Conservation (phyloP, 2,329 filamentous ascomycete species). For the Paramyrothecium sp. region DNA sequence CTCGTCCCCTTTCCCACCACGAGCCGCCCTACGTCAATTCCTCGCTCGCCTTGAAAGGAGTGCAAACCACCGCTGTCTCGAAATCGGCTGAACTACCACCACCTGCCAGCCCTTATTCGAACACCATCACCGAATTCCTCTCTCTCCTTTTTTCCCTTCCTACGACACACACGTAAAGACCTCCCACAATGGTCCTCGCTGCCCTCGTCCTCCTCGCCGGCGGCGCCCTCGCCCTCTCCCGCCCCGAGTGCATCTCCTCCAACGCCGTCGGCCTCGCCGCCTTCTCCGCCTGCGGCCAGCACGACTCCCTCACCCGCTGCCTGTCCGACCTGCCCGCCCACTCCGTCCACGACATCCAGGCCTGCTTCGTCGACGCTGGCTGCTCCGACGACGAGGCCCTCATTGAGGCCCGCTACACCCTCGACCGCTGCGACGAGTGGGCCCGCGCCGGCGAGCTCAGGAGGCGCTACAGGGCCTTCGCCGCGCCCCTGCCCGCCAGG, state of each 20-base stretch:
- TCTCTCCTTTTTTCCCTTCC: background rate
- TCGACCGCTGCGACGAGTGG: slow-evolving; percentile 29
- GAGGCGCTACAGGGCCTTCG: slow-evolving; percentile 22
- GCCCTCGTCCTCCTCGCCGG: slow-evolving; percentile 30
- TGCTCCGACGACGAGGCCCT: slow-evolving; percentile 29
- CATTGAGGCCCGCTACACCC: slow-evolving; percentile 23
- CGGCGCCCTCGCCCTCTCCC: slow-evolving; percentile 28
- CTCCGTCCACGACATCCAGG: slow-evolving; percentile 31
- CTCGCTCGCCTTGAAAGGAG: no score
- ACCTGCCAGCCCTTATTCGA: background rate
- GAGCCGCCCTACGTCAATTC: background rate
- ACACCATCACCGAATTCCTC: background rate
- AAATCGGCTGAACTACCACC: background rate
- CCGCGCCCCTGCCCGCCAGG: slow-evolving; percentile 12
- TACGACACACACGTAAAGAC: background rate
- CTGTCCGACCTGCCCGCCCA: slow-evolving; percentile 31
- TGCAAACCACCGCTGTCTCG: slow-evolving; percentile 5
- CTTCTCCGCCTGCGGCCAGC: slow-evolving; percentile 42
- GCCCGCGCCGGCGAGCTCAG: slow-evolving; percentile 22
- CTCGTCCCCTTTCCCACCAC: background rate
- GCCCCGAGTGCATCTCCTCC: slow-evolving; percentile 37
- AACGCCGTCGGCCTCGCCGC: slow-evolving; percentile 36
- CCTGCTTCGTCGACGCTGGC: slow-evolving; percentile 32
- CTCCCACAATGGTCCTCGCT: slow-evolving; percentile 26
- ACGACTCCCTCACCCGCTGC: slow-evolving; percentile 40